Percentiles rank a stretch among this genome's conserved stretches.
Conservation (phyloP, 2,329 filamentous ascomycete species). For the Trematosphaeria pertusa region DNA sequence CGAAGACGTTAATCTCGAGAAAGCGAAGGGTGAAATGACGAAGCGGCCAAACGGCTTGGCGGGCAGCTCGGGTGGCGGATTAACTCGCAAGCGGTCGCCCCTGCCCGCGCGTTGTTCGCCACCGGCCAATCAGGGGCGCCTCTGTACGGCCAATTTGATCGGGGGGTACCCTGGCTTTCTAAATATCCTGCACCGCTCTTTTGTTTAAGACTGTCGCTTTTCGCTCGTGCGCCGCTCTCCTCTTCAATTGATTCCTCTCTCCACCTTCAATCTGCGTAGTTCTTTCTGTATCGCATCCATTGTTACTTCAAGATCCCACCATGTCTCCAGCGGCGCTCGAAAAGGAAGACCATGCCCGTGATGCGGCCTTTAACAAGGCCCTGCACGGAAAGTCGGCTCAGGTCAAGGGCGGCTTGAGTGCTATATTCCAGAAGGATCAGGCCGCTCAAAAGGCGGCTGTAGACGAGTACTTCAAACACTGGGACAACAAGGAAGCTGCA, state of each 20-base stretch:
- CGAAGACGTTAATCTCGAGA: background rate
- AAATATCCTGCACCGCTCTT: slow-evolving; percentile 9
- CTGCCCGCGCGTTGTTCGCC: background rate
- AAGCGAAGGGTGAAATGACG: background rate
- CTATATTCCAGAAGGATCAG: slow-evolving; percentile 85
- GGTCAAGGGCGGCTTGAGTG: slow-evolving; percentile 74
- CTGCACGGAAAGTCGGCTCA: slow-evolving; percentile 79
- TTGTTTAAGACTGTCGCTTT: slow-evolving; percentile 7
- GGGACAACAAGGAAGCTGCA: slow-evolving; percentile 81
- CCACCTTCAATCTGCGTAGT: slow-evolving; percentile 2
- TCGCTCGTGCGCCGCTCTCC: background rate
- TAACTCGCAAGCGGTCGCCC: background rate
- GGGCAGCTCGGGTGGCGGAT: slow-evolving; percentile 2
- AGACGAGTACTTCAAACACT: slow-evolving; percentile 96
- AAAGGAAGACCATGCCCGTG: slow-evolving; percentile 80
- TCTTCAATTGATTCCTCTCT: slow-evolving; percentile 5
- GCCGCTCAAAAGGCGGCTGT: slow-evolving; percentile 80
- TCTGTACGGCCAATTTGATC: slow-evolving; percentile 6
- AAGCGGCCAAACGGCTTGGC: background rate
- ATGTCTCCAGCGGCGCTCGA: slow-evolving; percentile 71
- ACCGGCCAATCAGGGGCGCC: slow-evolving; percentile 5
- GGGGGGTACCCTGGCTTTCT: background rate
- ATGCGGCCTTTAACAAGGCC: slow-evolving; percentile 89
- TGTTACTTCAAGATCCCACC: slow-evolving; percentile 30
- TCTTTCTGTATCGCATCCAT: background rate